Percentiles rank a stretch among this genome's conserved stretches.
These are phyloP conservation scores for Colletotrichum kahawae DNA, from an alignment of 2,329 filamentous ascomycete genomes.

Conservation along the genomic window DNA sequence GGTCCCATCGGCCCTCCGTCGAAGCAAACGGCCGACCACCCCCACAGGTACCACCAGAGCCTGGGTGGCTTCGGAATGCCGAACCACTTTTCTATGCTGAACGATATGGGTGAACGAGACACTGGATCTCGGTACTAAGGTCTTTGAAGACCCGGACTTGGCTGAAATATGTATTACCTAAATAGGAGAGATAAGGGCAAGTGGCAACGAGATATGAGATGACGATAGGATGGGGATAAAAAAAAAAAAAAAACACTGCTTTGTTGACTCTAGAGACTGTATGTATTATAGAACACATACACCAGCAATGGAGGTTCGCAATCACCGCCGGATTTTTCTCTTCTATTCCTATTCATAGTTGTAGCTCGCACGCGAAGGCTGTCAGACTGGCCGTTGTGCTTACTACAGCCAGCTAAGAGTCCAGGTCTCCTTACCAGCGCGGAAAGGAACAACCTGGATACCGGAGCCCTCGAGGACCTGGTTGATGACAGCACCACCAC, in stretches of 20 bases:
- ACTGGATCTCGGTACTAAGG: background rate
- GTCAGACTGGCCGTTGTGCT: background rate
- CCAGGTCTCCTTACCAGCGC: slow-evolving; percentile 66
- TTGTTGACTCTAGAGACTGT: slow-evolving; percentile 4
- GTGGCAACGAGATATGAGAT: slow-evolving; percentile 12
- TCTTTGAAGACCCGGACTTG: background rate
- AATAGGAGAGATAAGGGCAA: background rate
- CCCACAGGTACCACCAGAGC: background rate
- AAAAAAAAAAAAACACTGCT: background rate
- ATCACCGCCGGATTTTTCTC: background rate
- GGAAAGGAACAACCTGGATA: slow-evolving; percentile 70
- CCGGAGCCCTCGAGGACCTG: slow-evolving; percentile 59
- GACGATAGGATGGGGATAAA: background rate
- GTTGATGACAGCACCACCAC: slow-evolving; percentile 57
- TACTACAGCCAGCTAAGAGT: slow-evolving; percentile 48
- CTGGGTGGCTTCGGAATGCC: background rate
- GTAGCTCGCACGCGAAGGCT: background rate
- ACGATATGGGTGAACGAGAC: background rate
- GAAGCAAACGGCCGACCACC: slow-evolving; percentile 14
- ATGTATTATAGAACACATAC: slow-evolving; percentile 16
- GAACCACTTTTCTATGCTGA: background rate
- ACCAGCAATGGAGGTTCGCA: background rate
- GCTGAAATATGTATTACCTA: background rate
- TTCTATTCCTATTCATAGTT: background rate
- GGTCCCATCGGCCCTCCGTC: slow-evolving; percentile 33